These are phyloP conservation scores for Centaurea solstitialis DNA, from an alignment of 129 eudicot genomes.

Conservation along the genomic window DNA sequence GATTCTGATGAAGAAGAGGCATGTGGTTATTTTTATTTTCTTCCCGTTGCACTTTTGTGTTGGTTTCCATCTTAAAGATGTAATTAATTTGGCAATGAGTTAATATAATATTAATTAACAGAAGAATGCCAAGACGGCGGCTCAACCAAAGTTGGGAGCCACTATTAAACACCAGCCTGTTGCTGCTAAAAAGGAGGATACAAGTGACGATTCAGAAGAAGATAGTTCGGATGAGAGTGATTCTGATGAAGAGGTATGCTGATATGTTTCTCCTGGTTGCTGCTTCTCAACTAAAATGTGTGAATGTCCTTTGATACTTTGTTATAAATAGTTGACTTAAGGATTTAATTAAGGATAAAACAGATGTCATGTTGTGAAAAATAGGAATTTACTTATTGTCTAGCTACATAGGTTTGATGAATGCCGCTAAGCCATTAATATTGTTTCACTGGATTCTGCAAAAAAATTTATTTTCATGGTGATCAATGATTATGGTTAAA, in stretches of 20 bases:
- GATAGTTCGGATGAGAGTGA: slow-evolving; percentile 5
- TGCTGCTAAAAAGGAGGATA: not conserved
- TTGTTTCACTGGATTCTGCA: not conserved
- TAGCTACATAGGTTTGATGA: too few species aligned
- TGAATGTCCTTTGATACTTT: too few species aligned
- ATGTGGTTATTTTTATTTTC: not conserved
- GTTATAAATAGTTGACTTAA: too few species aligned
- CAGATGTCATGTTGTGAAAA: too few species aligned
- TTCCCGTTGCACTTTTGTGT: not conserved
- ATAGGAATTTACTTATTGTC: too few species aligned
- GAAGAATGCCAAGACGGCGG: not conserved
- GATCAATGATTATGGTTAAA: not conserved
- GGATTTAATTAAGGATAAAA: too few species aligned
- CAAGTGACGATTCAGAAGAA: not conserved
- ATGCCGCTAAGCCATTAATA: too few species aligned
- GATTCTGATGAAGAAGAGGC: slow-evolving; percentile 14
- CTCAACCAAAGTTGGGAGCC: not conserved
- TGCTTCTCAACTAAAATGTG: too few species aligned
- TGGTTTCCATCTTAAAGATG: not conserved
- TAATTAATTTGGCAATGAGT: not conserved
- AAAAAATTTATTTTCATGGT: not conserved
- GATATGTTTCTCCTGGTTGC: not conserved
- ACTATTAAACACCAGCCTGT: not conserved
- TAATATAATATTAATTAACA: not conserved
- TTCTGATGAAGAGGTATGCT: not conserved